Evolutionary conservation across 495 filamentous ascomycete species (phyloP).

Genomic region (Penicillium soppii): DNA sequence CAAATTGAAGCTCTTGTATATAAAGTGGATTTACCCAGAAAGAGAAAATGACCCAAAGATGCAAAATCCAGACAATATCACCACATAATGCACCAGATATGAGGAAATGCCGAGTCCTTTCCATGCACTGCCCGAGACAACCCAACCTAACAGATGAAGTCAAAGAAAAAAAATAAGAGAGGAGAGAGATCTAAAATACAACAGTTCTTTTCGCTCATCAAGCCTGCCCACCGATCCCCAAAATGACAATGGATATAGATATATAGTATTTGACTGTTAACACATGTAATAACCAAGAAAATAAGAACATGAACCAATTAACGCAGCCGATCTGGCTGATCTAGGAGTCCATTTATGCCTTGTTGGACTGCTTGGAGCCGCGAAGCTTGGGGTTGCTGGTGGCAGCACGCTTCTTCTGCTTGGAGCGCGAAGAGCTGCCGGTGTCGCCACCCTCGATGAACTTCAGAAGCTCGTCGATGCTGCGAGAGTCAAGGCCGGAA

Average conservation of each 20-base stretch:
- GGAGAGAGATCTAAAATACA: constrained; percentile 45
- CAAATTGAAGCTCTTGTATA: background rate
- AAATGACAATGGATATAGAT: constrained; percentile 24
- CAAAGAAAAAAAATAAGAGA: constrained; percentile 24
- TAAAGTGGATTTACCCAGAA: constrained; percentile 7
- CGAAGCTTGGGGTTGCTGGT: constrained; percentile 70
- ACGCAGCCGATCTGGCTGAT: background rate
- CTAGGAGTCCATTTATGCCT: constrained; percentile 15
- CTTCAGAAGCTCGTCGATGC: constrained; percentile 81
- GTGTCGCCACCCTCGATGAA: constrained; percentile 78
- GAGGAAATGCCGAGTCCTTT: constrained; percentile 31
- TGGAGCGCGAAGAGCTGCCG: constrained; percentile 52
- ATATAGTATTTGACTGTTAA: constrained; percentile 38
- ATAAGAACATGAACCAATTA: constrained; percentile 14
- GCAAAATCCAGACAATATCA: constrained; percentile 16
- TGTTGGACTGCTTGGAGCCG: constrained; percentile 46
- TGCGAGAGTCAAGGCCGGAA: constrained; percentile 63
- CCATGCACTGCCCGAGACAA: constrained; percentile 35
- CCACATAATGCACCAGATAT: constrained; percentile 29
- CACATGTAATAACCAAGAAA: constrained; percentile 28
- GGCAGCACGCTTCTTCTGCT: constrained; percentile 64
- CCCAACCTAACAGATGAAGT: constrained; percentile 15
- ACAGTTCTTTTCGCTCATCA: constrained; percentile 34
- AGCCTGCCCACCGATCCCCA: constrained; percentile 25
- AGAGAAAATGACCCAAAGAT: constrained; percentile 15